Conservation (phyloP, 768 basidiomycete species). For the Suillus occidentalis region DNA sequence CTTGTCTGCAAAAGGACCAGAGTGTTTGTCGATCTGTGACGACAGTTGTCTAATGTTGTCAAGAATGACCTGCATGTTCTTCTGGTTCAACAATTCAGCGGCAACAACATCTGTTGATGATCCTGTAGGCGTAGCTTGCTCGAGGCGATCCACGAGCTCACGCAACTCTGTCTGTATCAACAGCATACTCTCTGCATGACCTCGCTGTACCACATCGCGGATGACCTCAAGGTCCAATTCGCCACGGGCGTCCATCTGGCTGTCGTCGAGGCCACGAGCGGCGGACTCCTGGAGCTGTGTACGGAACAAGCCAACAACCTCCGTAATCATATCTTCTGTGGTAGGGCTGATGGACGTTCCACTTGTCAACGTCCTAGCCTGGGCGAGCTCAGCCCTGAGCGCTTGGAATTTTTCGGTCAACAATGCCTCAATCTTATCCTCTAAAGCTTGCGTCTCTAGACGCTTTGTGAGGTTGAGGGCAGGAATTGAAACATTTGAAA, state of each 20-base stretch:
- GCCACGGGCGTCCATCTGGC: conserved; percentile 68
- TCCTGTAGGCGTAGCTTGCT: conserved; percentile 23
- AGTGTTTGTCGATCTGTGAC: conserved; percentile 25
- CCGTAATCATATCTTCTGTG: conserved; percentile 63
- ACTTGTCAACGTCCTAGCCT: conserved; percentile 19
- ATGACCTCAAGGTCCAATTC: conserved; percentile 80
- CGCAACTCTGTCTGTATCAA: conserved; percentile 62
- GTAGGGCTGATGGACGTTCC: conserved; percentile 39
- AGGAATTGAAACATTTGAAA: conserved; percentile 44
- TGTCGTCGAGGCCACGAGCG: conserved; percentile 55
- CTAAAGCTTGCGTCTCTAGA: conserved; percentile 60
- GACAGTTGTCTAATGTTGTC: conserved; percentile 55
- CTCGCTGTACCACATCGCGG: conserved; percentile 66
- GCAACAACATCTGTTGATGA: conserved; percentile 38
- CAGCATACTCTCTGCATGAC: conserved; percentile 59
- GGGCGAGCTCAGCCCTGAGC: conserved; percentile 43
- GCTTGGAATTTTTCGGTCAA: conserved; percentile 68
- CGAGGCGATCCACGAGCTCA: conserved; percentile 46
- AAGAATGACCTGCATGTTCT: conserved; percentile 59
- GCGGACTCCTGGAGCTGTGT: conserved; percentile 67
- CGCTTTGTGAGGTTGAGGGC: conserved; percentile 54
- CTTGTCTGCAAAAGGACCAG: conserved; percentile 38
- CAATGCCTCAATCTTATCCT: conserved; percentile 59
- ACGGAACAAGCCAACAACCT: conserved; percentile 67
- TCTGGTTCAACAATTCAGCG: conserved; percentile 55